Percentiles rank a stretch among this genome's conserved stretches.
These are phyloP conservation scores for Tinospora cordifolia DNA, from an alignment of 164 flowering plant genomes.

Conservation along the genomic window DNA sequence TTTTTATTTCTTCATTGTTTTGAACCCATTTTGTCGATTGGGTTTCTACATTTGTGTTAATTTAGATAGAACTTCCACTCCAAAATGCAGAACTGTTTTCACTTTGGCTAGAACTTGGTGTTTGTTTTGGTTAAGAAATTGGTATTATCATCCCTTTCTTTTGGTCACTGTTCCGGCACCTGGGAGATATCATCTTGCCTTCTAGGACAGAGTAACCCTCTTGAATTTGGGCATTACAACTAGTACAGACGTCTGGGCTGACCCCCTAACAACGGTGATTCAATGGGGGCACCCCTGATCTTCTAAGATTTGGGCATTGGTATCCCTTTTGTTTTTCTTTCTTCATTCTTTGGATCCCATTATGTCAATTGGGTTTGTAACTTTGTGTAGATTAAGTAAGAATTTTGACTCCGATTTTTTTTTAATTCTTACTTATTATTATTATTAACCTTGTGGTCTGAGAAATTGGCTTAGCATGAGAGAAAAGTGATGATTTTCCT, in stretches of 20 bases:
- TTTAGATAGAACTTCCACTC: background rate
- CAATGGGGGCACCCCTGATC: too few relatives aligned
- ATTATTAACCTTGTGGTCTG: too few relatives aligned
- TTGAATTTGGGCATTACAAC: background rate
- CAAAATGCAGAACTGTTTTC: background rate
- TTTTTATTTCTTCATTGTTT: background rate
- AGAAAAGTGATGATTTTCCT: background rate
- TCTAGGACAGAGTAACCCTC: too few relatives aligned
- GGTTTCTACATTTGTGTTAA: background rate
- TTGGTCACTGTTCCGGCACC: too few relatives aligned
- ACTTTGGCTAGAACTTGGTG: background rate
- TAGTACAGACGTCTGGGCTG: background rate
- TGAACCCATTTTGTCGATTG: background rate
- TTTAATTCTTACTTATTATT: background rate
- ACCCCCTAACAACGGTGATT: too few relatives aligned
- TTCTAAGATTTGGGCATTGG: background rate
- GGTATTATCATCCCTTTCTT: background rate
- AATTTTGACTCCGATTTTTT: too few relatives aligned
- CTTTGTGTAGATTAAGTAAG: background rate
- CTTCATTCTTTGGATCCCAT: background rate
- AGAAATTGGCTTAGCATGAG: background rate
- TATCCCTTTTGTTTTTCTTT: background rate
- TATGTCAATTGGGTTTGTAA: background rate
- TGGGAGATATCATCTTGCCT: too few relatives aligned
- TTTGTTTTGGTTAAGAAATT: background rate